Percentiles rank a stretch among this genome's conserved stretches.
phyloP scores from a whole-genome alignment of 2,329 filamentous ascomycete genomes.

The Hymenoscyphus infarciens region DNA sequence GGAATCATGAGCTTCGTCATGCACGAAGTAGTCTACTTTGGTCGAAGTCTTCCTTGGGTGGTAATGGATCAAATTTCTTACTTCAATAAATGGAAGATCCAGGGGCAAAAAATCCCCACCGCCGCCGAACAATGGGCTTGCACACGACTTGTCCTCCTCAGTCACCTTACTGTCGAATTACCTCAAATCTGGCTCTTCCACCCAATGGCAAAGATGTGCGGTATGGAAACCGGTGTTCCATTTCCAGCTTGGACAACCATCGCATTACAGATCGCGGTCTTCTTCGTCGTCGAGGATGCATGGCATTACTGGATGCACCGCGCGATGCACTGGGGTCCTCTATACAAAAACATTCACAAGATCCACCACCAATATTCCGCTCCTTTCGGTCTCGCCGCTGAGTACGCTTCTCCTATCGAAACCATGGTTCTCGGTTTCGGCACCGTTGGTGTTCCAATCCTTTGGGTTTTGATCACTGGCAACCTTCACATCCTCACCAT shows the following conservation, averaged over 20 bases:
- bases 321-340: slow-evolving; percentile 84
- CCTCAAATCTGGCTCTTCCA: slow-evolving; percentile 99
- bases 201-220: slow-evolving; percentile 88
- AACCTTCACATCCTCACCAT: slow-evolving; percentile 95
- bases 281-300: slow-evolving; percentile 93
- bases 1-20: slow-evolving; percentile 96
- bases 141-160: slow-evolving; percentile 85
- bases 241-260: slow-evolving; percentile 87
- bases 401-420: slow-evolving; percentile 97
- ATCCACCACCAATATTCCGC: slow-evolving; percentile 99
- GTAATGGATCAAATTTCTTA: slow-evolving; percentile 84
- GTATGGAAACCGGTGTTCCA: slow-evolving; percentile 81
- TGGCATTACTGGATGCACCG: slow-evolving; percentile 99
- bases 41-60: slow-evolving; percentile 81
- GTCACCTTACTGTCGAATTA: slow-evolving; percentile 95
- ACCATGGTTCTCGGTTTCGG: slow-evolving; percentile 92
- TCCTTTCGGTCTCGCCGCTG: slow-evolving; percentile 91
- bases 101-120: slow-evolving; percentile 83
- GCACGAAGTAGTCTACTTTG: slow-evolving; percentile 95
- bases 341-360: slow-evolving; percentile 98
- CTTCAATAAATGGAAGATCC: slow-evolving; percentile 93
- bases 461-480: slow-evolving; percentile 78
- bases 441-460: slow-evolving; percentile 74
- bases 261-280: slow-evolving; percentile 83
- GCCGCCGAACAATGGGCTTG: slow-evolving; percentile 91